Percentiles rank a stretch among this genome's conserved stretches.
Evolutionary conservation across 2,329 filamentous ascomycete genomes (phyloP).

Genomic region (Metarhizium album): DNA sequence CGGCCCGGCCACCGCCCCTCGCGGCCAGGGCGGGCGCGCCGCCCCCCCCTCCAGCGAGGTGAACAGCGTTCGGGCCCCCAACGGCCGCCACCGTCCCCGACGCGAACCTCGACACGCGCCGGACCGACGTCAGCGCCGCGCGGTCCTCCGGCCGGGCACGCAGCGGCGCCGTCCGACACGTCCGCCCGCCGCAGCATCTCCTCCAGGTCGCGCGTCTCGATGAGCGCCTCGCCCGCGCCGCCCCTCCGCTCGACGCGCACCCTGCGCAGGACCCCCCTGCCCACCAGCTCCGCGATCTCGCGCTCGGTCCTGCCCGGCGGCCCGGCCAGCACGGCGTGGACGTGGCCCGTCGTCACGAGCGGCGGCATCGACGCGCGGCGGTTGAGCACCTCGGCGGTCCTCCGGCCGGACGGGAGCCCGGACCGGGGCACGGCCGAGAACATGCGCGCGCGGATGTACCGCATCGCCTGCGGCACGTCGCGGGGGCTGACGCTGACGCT

Average conservation of each 20-base stretch:
- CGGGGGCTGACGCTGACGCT: conserved; percentile 45
- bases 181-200: conserved; percentile 27
- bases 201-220: conserved; percentile 47
- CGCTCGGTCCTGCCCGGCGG: conserved; percentile 54
- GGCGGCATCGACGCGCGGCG: conserved; percentile 49
- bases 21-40: conserved; percentile 11
- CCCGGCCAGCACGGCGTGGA: conserved; percentile 47
- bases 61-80: conserved; percentile 55
- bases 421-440: conserved; percentile 52
- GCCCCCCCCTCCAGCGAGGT: conserved; percentile 49
- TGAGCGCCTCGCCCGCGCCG: conserved; percentile 52
- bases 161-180: conserved; percentile 31
- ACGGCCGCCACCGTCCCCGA: conserved; percentile 60
- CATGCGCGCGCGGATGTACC: conserved; percentile 49
- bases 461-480: conserved; percentile 55
- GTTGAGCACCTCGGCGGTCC: conserved; percentile 53
- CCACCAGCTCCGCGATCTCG: conserved; percentile 51
- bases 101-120: conserved; percentile 51
- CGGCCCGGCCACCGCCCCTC: conserved; percentile 5
- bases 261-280: conserved; percentile 46
- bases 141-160: conserved; percentile 41
- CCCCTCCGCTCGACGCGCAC: conserved; percentile 53
- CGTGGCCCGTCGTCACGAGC: conserved; percentile 53
- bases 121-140: conserved; percentile 48
- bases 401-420: conserved; percentile 54